Evolutionary conservation across 1,284 basidiomycete genomes (phyloP).

Genomic region (Puccinia coronata): DNA sequence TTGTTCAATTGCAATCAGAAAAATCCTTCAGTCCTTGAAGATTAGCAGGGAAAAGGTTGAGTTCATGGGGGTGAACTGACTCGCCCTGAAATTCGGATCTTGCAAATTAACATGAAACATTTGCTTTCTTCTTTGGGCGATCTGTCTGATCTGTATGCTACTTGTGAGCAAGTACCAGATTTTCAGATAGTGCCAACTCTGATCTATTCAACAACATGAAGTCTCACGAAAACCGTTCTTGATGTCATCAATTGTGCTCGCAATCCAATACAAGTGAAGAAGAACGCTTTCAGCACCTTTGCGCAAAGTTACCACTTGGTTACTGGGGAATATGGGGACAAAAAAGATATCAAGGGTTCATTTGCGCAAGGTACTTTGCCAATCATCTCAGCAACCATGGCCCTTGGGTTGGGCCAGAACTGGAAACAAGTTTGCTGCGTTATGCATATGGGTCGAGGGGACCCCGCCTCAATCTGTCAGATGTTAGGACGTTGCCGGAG

Average conservation of each 20-base stretch:
- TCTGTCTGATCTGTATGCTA: not conserved
- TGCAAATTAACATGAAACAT: not conserved
- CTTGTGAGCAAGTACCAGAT: not conserved
- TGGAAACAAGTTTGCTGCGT: not conserved
- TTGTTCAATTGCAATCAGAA: not conserved
- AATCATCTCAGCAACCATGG: not conserved
- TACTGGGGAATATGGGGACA: not conserved
- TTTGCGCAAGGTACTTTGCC: not conserved
- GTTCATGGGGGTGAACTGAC: not conserved
- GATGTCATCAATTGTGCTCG: too few relatives aligned
- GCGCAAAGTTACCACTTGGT: not conserved
- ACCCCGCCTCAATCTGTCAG: not conserved
- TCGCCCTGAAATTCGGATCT: not conserved
- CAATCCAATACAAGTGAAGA: not conserved
- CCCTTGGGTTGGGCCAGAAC: not conserved
- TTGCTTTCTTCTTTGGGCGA: not conserved
- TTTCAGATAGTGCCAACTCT: not conserved
- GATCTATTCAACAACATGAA: too few relatives aligned
- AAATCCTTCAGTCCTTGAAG: not conserved
- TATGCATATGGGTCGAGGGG: not conserved
- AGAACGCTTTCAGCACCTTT: not conserved
- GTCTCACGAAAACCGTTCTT: too few relatives aligned
- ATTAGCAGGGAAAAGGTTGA: not conserved
- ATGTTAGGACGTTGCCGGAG: not conserved
- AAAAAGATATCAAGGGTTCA: not conserved